phyloP scores from a whole-genome alignment of 305 asterid genomes.

The Solanum hybrid region DNA sequence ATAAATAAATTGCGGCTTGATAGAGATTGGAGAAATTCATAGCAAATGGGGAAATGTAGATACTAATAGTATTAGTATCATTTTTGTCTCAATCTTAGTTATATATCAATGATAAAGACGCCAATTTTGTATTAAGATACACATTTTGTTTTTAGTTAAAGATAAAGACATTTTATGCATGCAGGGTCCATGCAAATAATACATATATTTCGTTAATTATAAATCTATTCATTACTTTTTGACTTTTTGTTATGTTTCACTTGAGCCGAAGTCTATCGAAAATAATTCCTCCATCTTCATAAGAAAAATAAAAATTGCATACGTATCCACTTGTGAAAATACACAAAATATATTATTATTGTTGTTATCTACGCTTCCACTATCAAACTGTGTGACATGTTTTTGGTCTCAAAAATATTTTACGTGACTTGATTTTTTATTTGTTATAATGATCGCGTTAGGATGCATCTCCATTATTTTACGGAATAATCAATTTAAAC shows the following conservation, averaged over 20 bases:
- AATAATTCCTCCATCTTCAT: not conserved
- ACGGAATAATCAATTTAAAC: not conserved
- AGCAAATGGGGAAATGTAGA: not conserved
- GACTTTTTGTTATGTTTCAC: not conserved
- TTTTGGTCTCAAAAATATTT: not conserved
- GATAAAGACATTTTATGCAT: not conserved
- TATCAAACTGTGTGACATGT: not conserved
- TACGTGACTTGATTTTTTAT: not conserved
- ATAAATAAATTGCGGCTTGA: not conserved
- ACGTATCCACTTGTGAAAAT: too few species aligned
- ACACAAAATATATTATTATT: not conserved
- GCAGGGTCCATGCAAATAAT: not conserved
- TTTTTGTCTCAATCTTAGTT: not conserved
- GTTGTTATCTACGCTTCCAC: too few species aligned
- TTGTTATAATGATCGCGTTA: not conserved
- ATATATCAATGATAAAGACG: not conserved
- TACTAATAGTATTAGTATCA: not conserved
- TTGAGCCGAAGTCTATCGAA: not conserved
- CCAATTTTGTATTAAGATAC: not conserved
- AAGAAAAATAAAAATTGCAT: not conserved
- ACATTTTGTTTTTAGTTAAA: not conserved
- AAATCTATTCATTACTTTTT: not conserved
- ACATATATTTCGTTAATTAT: not conserved
- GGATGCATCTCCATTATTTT: not conserved
- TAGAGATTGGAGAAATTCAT: not conserved